Evolutionary conservation across 805 yeast species (phyloP).

Genomic region (Kluyveromyces wickerhamii): DNA sequence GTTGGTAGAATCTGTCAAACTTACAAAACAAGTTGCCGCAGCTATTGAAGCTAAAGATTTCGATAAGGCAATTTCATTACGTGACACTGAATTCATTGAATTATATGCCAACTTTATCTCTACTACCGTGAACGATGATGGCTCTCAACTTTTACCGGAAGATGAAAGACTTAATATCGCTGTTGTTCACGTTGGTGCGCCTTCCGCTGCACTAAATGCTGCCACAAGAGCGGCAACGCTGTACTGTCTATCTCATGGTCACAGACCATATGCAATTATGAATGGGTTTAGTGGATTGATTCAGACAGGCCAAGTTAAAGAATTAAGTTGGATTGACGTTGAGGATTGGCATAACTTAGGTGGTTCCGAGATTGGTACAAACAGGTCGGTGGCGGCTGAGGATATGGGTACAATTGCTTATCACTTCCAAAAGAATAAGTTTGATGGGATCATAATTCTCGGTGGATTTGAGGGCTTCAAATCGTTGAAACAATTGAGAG

Average conservation of each 20-base stretch:
- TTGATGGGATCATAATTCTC: constrained; percentile 83
- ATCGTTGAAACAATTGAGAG: constrained; percentile 72
- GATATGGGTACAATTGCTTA: constrained; percentile 90
- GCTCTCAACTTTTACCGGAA: constrained; percentile 49
- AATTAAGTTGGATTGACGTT: constrained; percentile 74
- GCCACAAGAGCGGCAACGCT: constrained; percentile 87
- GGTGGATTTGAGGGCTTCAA: constrained; percentile 98
- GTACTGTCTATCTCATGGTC: constrained; percentile 85
- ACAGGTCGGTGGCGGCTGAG: constrained; percentile 73
- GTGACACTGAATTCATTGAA: constrained; percentile 85
- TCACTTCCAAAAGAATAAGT: constrained; percentile 78
- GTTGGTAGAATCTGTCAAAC: constrained; percentile 79
- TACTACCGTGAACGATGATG: constrained; percentile 61
- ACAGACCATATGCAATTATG: constrained; percentile 80
- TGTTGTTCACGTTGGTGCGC: constrained; percentile 90
- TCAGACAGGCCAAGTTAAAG: constrained; percentile 76
- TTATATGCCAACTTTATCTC: constrained; percentile 64
- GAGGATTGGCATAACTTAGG: constrained; percentile 86
- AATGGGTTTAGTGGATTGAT: constrained; percentile 91
- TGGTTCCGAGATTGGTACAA: constrained; percentile 96
- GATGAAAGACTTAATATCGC: constrained; percentile 66
- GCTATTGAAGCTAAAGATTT: constrained; percentile 78
- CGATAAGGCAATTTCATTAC: constrained; percentile 73
- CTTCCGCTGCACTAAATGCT: constrained; percentile 93
- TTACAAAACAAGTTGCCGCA: constrained; percentile 82